Conservation (phyloP, 2,329 filamentous ascomycete genomes). For the Graphilbum ipis-grandicollis region DNA sequence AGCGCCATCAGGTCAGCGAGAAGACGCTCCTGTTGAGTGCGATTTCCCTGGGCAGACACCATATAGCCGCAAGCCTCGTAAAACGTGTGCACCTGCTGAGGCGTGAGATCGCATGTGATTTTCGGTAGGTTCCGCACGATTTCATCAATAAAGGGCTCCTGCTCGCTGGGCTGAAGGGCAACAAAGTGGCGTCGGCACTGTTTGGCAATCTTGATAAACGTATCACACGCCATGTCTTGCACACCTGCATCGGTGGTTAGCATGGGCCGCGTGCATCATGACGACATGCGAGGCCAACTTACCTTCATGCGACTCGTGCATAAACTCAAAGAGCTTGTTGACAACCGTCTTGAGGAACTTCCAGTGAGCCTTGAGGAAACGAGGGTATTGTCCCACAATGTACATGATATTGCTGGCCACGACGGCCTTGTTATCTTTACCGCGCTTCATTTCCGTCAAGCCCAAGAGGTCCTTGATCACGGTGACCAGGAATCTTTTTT, state of each 20-base stretch:
- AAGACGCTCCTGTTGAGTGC: conserved; percentile 79
- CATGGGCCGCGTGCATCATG: too few relatives aligned
- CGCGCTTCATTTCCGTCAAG: conserved; percentile 96
- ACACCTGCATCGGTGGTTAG: conserved; percentile 49
- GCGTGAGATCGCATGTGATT: conserved; percentile 86
- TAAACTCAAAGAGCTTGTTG: conserved; percentile 99
- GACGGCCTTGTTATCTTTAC: conserved; percentile 98
- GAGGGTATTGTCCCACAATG: conserved; percentile 95
- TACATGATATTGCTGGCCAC: conserved; percentile 99
- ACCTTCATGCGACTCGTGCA: conserved; percentile 99
- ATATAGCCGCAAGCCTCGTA: conserved; percentile 99
- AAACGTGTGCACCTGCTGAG: conserved; percentile 96
- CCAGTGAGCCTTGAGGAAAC: conserved; percentile 98
- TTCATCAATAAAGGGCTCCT: conserved; percentile 94
- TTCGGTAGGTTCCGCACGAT: conserved; percentile 91
- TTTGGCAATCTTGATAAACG: conserved; percentile 98
- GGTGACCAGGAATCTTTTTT: conserved; percentile 94
- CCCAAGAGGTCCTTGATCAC: conserved; percentile 97
- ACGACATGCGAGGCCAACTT: too few relatives aligned
- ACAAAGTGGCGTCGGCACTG: conserved; percentile 97
- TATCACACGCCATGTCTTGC: conserved; percentile 99
- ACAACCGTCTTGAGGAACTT: conserved; percentile 99
- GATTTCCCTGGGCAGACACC: conserved; percentile 95
- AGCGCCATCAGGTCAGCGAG: conserved; percentile 85
- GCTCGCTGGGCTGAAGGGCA: conserved; percentile 83